Percentiles rank a stretch among this genome's conserved stretches.
phyloP scores from a whole-genome alignment of 441 rosid species.

The Gossypium aridum region DNA sequence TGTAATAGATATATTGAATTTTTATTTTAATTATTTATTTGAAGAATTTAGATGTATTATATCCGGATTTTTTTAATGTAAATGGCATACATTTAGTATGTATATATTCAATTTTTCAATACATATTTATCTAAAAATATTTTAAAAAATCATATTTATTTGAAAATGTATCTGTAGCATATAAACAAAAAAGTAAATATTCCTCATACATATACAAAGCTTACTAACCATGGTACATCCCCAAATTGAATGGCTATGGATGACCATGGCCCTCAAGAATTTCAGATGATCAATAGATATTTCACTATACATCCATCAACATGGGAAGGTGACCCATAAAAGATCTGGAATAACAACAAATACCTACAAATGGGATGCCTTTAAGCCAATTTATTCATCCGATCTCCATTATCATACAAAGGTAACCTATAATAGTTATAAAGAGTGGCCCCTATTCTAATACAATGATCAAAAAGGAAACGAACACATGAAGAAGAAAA shows the following conservation, averaged over 20 bases:
- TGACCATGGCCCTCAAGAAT: conserved; percentile 8
- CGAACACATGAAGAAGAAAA: neutral
- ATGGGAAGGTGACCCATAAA: neutral
- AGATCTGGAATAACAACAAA: neutral
- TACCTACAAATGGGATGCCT: neutral
- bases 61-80: no score
- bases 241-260: conserved; percentile 3
- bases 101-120: no score
- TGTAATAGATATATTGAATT: no score
- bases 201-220: no score
- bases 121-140: no score
- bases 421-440: no score
- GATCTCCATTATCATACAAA: neutral
- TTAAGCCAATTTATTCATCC: neutral
- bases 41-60: no score
- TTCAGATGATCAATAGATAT: neutral
- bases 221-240: neutral
- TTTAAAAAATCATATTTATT: no score
- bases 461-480: neutral
- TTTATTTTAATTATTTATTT: no score
- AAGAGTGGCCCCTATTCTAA: neutral
- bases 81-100: no score
- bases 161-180: no score
- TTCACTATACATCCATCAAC: conserved; percentile 1
- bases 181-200: no score